Conservation (phyloP, 495 filamentous ascomycete species). For the Cenococcum geophilum region DNA sequence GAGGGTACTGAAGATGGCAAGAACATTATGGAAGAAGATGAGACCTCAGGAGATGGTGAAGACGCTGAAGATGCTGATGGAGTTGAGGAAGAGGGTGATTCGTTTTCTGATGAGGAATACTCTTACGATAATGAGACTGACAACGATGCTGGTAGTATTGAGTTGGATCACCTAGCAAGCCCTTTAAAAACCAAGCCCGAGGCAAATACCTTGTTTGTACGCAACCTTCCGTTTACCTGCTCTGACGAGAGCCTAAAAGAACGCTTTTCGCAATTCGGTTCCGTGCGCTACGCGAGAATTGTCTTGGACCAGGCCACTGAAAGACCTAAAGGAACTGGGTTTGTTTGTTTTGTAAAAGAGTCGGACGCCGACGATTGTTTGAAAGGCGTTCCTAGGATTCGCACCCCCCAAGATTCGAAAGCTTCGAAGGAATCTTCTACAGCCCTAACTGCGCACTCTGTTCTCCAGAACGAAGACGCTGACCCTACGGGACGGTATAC, state of each 20-base stretch:
- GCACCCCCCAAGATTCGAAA: constrained; percentile 4
- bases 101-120: constrained; percentile 28
- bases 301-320: constrained; percentile 81
- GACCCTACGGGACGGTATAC: constrained; percentile 81
- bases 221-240: constrained; percentile 85
- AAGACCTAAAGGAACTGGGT: constrained; percentile 83
- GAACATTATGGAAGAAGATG: constrained; percentile 39
- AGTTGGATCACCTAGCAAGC: constrained; percentile 12
- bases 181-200: constrained; percentile 46
- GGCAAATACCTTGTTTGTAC: constrained; percentile 76
- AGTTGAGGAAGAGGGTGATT: constrained; percentile 38
- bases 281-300: constrained; percentile 77
- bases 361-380: constrained; percentile 70
- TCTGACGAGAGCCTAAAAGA: constrained; percentile 72
- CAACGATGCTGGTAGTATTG: constrained; percentile 29
- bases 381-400: constrained; percentile 54
- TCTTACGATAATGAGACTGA: constrained; percentile 31
- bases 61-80: constrained; percentile 34
- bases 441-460: constrained; percentile 43
- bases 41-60: constrained; percentile 31
- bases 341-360: constrained; percentile 81
- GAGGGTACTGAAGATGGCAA: constrained; percentile 32
- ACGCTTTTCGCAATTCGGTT: constrained; percentile 79
- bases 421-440: constrained; percentile 23
- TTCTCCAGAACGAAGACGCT: constrained; percentile 72